Evolutionary conservation across 371 early-diverging fungal genomes (phyloP), one percentile per base, ranked within the genome.

Genomic region (Apophysomyces elegans): DNA sequence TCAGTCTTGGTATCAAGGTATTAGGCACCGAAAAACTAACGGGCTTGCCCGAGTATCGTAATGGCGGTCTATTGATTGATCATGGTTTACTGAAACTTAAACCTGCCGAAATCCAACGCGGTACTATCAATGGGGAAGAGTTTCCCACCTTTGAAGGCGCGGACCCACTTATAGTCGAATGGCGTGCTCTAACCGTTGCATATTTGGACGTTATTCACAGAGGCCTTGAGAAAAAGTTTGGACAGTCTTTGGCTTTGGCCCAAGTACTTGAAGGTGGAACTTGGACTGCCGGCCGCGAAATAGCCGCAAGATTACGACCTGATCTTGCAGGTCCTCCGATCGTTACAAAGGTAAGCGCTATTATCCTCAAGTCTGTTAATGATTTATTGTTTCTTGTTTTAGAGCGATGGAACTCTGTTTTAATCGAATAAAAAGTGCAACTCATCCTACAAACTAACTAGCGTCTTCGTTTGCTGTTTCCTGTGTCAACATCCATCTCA

Each of bases 181-280:
- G 96, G 97, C 86, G 97, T 14, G 94, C 94, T 5, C 75, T 96
- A 75, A 97, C 96, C 0, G 93, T 96, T 2, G 86, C 86, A 0
- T 83, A 94, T 60, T 69, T 97, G 61, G 97, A 96, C 67, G 76
- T 69, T 38, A 88, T 94, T 4, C 93, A 91, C 1, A 72, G 81
- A 5, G 71, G 74, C 5, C 66, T 78, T 35, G 84, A 91, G 18
- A 77, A 73, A 4, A 78, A 91, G 57, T 67, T 84, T 14, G 79
- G 76, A 11, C 68, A 70, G 12, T 65, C 84, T n/a, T 69, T 95
- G 21, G 86, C 86, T 43, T 75, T 97, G 56, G 94, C 92, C 26
- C 92, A 95, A 62, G 91, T 97, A 1, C 81, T 97, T 5, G 96
- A 97, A 68, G 95, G 93, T 8, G 96, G 96, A n/a, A 92, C 92